These are phyloP conservation scores for Gnomoniopsis sp. DNA, from an alignment of 2,329 filamentous ascomycete genomes.

Conservation along the genomic window DNA sequence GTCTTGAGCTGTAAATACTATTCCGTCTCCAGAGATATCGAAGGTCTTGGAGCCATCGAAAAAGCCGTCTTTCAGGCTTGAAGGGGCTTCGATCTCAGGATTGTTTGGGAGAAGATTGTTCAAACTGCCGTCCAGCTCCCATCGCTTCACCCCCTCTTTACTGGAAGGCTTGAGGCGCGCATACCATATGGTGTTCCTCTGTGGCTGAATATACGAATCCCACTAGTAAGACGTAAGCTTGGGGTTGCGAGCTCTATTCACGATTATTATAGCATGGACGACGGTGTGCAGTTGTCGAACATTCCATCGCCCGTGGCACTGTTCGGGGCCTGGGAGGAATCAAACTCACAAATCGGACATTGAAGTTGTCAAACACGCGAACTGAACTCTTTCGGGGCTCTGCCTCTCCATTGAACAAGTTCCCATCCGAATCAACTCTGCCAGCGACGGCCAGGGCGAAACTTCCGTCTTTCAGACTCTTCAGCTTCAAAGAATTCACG, in stretches of 20 bases:
- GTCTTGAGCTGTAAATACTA: conserved; percentile 31
- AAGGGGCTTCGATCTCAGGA: conserved; percentile 30
- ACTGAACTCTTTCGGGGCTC: conserved; percentile 25
- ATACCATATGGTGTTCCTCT: conserved; percentile 37
- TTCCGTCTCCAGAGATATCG: conserved; percentile 32
- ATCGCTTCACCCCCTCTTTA: conserved; percentile 16
- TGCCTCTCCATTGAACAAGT: conserved; percentile 30
- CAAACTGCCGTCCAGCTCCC: conserved; percentile 28
- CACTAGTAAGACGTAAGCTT: conserved; percentile 24
- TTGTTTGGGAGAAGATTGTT: conserved; percentile 30
- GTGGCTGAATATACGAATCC: conserved; percentile 28
- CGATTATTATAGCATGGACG: not conserved
- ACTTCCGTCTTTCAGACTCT: conserved; percentile 29
- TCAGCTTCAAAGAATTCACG: conserved; percentile 31
- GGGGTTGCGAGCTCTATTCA: not conserved
- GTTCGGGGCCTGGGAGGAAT: too few relatives aligned
- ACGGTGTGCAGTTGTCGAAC: not conserved
- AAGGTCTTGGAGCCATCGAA: conserved; percentile 24
- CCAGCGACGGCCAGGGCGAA: conserved; percentile 35
- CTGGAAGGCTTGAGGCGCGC: conserved; percentile 27
- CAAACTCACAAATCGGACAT: conserved; percentile 30
- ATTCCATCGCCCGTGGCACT: not conserved
- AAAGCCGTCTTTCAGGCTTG: conserved; percentile 23
- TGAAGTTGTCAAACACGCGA: conserved; percentile 32
- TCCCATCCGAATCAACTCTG: conserved; percentile 27